These are phyloP conservation scores for Aurinia saxatilis DNA, from an alignment of 345 rosid genomes.

Conservation along the genomic window DNA sequence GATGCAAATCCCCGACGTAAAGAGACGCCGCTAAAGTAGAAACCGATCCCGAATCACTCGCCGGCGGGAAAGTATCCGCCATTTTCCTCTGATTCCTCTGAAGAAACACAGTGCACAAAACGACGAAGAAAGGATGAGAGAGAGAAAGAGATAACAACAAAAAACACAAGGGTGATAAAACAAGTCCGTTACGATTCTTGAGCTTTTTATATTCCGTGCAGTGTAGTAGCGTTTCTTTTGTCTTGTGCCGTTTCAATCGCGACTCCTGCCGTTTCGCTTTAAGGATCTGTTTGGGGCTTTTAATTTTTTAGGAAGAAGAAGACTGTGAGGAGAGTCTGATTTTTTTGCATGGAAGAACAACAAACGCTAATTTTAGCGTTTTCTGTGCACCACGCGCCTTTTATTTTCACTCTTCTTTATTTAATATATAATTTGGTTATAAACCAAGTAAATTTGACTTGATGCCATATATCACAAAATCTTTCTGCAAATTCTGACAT, in stretches of 20 bases:
- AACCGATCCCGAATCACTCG: conserved; percentile 24
- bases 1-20: conserved; percentile 73
- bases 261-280: conserved; percentile 13
- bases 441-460: no score
- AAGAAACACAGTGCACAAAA: neutral
- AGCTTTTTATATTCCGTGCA: conserved; percentile 1
- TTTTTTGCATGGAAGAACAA: neutral
- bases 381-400: no score
- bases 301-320: no score
- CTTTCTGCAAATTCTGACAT: no score
- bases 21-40: conserved; percentile 36
- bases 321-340: neutral
- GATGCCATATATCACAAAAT: no score
- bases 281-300: neutral
- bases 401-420: no score
- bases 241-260: conserved; percentile 12
- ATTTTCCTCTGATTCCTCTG: conserved; percentile 16
- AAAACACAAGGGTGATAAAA: neutral
- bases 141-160: neutral
- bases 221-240: neutral
- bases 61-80: conserved; percentile 41
- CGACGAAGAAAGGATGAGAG: neutral
- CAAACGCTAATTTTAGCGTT: no score
- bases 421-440: no score
- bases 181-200: neutral